These are phyloP conservation scores for Elaeis guineensis DNA, from an alignment of 176 grass and related monocot species.

Conservation along the genomic window DNA sequence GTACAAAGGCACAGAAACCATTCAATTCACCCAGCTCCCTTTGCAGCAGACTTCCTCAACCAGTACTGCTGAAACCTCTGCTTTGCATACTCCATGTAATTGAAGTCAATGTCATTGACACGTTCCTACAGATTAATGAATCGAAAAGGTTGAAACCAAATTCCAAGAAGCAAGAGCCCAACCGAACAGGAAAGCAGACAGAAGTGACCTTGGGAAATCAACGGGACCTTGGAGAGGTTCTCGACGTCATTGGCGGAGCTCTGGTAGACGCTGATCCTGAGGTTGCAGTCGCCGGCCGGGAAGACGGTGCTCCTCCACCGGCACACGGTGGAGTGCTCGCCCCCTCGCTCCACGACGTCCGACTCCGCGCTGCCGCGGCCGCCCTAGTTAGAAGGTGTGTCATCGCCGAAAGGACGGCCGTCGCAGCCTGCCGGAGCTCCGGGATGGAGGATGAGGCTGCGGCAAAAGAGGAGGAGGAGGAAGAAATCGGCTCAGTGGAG, in stretches of 20 bases:
- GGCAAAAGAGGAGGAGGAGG: no score
- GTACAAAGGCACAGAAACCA: not conserved
- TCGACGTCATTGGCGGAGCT: slow-evolving; percentile 51
- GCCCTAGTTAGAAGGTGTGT: not conserved
- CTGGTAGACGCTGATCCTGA: slow-evolving; percentile 90
- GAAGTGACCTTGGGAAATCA: no score
- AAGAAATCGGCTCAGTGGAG: no score
- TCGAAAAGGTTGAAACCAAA: not conserved
- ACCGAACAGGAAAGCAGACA: not conserved
- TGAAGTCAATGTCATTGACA: slow-evolving; percentile 87
- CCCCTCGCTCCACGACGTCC: slow-evolving; percentile 58
- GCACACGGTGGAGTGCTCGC: slow-evolving; percentile 64
- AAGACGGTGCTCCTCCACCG: slow-evolving; percentile 89
- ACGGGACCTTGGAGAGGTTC: slow-evolving; percentile 70
- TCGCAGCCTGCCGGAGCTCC: no score
- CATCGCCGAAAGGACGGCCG: slow-evolving; percentile 6
- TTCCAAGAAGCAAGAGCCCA: not conserved
- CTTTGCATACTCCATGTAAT: slow-evolving; percentile 63
- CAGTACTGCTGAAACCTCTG: slow-evolving; percentile 66
- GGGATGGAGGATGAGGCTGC: no score
- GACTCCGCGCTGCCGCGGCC: not conserved
- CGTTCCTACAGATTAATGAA: slow-evolving; percentile 25
- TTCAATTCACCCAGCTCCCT: slow-evolving; percentile 13
- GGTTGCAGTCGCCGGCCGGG: slow-evolving; percentile 47
- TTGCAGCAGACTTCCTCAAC: slow-evolving; percentile 40